These are phyloP conservation scores for Alternaria rosae DNA, from an alignment of 2,329 filamentous ascomycete species.

Conservation along the genomic window DNA sequence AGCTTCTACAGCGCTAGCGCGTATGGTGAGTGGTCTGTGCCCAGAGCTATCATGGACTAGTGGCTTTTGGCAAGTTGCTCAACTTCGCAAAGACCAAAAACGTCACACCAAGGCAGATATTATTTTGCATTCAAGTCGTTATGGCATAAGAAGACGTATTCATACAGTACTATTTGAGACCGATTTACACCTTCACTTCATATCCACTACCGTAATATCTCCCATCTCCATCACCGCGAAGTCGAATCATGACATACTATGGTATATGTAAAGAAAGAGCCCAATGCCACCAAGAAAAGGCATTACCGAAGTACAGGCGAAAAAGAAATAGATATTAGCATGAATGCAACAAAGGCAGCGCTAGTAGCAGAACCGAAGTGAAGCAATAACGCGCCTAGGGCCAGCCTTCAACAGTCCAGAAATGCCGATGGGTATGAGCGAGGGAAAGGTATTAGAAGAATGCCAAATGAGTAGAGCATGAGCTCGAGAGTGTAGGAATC, in stretches of 20 bases:
- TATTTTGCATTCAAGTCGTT: not conserved
- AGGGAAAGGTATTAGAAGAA: constrained; percentile 48
- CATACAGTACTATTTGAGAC: constrained; percentile 36
- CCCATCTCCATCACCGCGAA: constrained; percentile 28
- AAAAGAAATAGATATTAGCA: constrained; percentile 39
- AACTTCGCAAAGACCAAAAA: not conserved
- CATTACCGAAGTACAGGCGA: constrained; percentile 22
- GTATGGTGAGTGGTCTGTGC: constrained; percentile 7
- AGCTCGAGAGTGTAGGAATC: constrained; percentile 44
- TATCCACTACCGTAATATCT: constrained; percentile 28
- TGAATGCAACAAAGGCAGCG: constrained; percentile 25
- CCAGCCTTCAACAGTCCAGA: constrained; percentile 49
- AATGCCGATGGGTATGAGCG: constrained; percentile 47
- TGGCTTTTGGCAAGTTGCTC: too few species aligned
- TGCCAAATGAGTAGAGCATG: constrained; percentile 41
- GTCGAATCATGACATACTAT: constrained; percentile 41
- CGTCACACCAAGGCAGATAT: not conserved
- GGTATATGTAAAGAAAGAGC: constrained; percentile 48
- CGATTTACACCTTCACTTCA: constrained; percentile 21
- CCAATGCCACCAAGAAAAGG: constrained; percentile 25
- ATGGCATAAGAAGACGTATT: constrained; percentile 17
- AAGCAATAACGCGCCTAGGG: constrained; percentile 43
- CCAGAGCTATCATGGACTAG: constrained; percentile 9
- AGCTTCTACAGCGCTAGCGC: constrained; percentile 12
- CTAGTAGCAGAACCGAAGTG: constrained; percentile 34